phyloP scores from a whole-genome alignment of 23 red algal genomes.

The Cyanidium caldarium region DNA sequence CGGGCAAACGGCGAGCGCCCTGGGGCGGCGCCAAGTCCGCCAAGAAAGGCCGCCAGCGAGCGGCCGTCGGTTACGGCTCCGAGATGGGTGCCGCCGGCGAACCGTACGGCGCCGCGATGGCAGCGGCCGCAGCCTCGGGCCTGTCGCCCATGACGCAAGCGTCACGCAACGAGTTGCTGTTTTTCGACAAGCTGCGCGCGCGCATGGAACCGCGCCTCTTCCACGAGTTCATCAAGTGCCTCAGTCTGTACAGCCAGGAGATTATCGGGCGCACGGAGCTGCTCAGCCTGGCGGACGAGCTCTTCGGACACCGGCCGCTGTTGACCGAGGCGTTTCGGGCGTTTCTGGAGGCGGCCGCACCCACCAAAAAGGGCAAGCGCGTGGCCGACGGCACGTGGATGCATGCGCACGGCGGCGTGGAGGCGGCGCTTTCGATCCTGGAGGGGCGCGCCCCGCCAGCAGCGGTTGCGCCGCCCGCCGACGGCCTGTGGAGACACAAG shows the following conservation, averaged over 20 bases:
- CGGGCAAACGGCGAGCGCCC: background rate
- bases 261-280: constrained; percentile 70
- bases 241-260: constrained; percentile 60
- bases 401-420: background rate
- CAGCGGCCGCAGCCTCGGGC: background rate
- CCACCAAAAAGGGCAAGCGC: background rate
- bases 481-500: background rate
- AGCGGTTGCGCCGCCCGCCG: background rate
- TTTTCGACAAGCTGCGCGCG: constrained; percentile 64
- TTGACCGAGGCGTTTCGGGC: constrained; percentile 43
- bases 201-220: constrained; percentile 51
- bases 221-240: constrained; percentile 88
- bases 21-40: background rate
- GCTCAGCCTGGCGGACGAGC: constrained; percentile 33
- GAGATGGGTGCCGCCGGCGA: background rate
- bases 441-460: background rate
- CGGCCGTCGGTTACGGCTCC: background rate
- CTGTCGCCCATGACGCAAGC: constrained; percentile 1
- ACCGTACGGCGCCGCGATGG: background rate
- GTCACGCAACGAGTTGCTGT: constrained; percentile 33
- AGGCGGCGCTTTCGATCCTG: constrained; percentile 13
- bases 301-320: constrained; percentile 28
- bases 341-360: constrained; percentile 24
- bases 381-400: background rate
- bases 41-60: background rate